Evolutionary conservation across 306 rosid genomes (phyloP), one percentile per base, ranked within the genome.

Genomic region (Carpinus viminea): DNA sequence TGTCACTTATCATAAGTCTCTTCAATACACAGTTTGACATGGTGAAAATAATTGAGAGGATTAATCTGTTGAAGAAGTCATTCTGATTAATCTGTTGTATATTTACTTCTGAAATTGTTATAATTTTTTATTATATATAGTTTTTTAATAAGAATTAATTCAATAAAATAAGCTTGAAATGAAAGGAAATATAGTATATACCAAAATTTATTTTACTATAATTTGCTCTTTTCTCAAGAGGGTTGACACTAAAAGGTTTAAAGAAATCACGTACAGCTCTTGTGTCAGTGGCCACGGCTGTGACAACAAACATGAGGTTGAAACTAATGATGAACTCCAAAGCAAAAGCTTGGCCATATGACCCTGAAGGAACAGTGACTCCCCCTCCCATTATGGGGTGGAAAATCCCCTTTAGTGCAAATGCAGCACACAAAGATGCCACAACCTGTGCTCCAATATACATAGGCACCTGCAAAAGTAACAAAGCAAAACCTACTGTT

Each of bases 221-320:
- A 31, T 31, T 17, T 16, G 6, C 6, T 15, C 7, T 53, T 9
- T 15, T 16, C 20, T 53, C 15, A 53, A 18, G 20, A 15, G 17
- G 8, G 16, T 53, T 53, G 57, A 18, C 20, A 17, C n/a, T 53
- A 13, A 26, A 5, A 15, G n/a, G 16, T 62, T 55, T 15, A 71
- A 61, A 60, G 56, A 59, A 79, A 57, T 60, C 15, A 84, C 97
- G 83, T 74, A 95, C 97, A 48, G 96, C 97, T 81, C 95, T 85
- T 1, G 95, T 91, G 81, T 91, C 97, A 68, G 96, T 95, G 82
- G 98, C 97, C 0, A 95, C 96, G 0, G 89, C 98, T n/a, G 98
- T 95, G 85, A 89, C 87, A 64, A 92, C 97, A 57, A 95, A 95
- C 98, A 92, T 95, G 84, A 95, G 97, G 83, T 91, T 92, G 81